phyloP scores from a whole-genome alignment of 306 rosid genomes.

The Canavalia gladiata region DNA sequence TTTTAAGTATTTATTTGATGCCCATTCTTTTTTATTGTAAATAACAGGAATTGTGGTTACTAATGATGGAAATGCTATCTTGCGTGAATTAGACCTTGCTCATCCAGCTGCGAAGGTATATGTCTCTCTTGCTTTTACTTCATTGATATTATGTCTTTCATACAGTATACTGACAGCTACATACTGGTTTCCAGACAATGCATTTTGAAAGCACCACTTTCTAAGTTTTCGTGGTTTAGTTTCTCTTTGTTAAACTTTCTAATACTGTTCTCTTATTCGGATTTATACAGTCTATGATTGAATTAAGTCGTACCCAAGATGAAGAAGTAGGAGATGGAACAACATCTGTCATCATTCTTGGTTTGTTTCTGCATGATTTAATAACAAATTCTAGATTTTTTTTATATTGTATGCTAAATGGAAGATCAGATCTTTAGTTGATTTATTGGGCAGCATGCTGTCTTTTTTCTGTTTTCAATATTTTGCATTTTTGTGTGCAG shows the following conservation, averaged over 20 bases:
- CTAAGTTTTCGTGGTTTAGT: conserved; percentile 18
- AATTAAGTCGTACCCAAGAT: conserved; percentile 95
- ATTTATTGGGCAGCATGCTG: neutral
- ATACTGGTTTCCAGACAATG: neutral
- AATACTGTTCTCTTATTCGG: conserved; percentile 37
- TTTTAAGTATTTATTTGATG: neutral
- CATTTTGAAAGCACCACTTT: neutral
- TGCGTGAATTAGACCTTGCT: conserved; percentile 93
- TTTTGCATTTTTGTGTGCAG: conserved; percentile 56
- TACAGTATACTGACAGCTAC: neutral
- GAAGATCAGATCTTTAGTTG: conserved; percentile 19
- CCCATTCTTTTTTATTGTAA: conserved; percentile 20
- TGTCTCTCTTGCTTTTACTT: conserved; percentile 36
- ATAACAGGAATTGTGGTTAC: conserved; percentile 93
- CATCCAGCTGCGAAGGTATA: conserved; percentile 98
- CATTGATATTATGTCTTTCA: conserved; percentile 23
- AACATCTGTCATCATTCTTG: conserved; percentile 95
- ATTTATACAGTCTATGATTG: conserved; percentile 86
- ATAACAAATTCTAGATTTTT: conserved; percentile 13
- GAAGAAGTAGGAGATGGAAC: conserved; percentile 99
- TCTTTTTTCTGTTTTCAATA: conserved; percentile 5
- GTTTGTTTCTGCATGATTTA: conserved; percentile 55
- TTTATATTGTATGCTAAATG: conserved; percentile 4
- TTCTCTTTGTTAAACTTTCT: conserved; percentile 39
- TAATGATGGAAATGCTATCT: conserved; percentile 96